Percentiles rank a stretch among this genome's conserved stretches.
phyloP scores from a whole-genome alignment of 306 rosid species.

The Fragaria vesca region DNA sequence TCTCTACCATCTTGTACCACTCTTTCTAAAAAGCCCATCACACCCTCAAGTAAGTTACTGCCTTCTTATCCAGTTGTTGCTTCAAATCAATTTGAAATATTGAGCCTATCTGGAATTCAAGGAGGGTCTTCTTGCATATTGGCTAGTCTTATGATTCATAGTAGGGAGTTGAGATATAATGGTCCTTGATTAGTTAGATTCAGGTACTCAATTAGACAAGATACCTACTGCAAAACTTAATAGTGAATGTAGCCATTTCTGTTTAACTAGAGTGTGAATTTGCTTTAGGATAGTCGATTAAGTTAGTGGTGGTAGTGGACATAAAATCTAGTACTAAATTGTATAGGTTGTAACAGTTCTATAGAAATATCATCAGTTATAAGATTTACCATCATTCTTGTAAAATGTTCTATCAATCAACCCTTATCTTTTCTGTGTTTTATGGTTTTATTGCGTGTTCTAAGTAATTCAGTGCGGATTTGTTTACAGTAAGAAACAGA shows the following conservation, averaged over 20 bases:
- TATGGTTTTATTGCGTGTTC: slow-evolving; percentile 12
- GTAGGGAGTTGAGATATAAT: background rate
- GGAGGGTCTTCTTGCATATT: slow-evolving; percentile 5
- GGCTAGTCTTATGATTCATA: background rate
- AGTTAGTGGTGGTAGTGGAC: slow-evolving; percentile 10
- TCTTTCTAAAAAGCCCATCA: slow-evolving; percentile 24
- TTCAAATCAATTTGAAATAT: background rate
- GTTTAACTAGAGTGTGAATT: background rate
- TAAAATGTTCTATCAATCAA: too few relatives aligned
- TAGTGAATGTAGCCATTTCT: background rate
- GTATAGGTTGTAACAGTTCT: background rate
- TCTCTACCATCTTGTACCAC: slow-evolving; percentile 49
- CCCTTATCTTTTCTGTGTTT: background rate
- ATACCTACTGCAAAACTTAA: background rate
- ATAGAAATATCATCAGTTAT: background rate
- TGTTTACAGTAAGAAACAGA: slow-evolving; percentile 59
- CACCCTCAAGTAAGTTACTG: slow-evolving; percentile 47
- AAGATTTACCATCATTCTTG: background rate
- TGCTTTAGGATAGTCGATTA: slow-evolving; percentile 2
- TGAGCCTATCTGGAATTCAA: too few relatives aligned
- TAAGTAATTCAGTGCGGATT: slow-evolving; percentile 34
- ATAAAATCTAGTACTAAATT: background rate
- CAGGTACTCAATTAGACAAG: background rate
- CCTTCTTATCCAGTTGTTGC: slow-evolving; percentile 3
- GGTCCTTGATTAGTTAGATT: background rate